A percentile compares a stretch with the other conserved stretches of the same genome.
phyloP scores from a whole-genome alignment of 495 filamentous ascomycete genomes.

The Antarctomyces pellizariae region DNA sequence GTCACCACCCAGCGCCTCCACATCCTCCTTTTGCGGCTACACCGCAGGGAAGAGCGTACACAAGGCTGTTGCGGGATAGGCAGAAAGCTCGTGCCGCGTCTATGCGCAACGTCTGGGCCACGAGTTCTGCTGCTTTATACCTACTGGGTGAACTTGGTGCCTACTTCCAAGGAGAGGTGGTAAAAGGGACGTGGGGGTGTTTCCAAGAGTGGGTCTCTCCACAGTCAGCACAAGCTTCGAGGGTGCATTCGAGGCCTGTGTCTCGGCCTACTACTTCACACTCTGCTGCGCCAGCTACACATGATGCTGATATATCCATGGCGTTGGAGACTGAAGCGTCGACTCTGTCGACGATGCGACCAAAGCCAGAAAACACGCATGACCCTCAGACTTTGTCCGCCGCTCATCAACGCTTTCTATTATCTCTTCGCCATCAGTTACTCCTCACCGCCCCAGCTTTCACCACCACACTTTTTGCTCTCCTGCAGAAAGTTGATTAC shows the following conservation, averaged over 20 bases:
- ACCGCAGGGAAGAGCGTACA: constrained; percentile 26
- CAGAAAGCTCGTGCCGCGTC: constrained; percentile 30
- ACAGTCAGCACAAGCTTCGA: too few relatives aligned
- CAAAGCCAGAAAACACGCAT: constrained; percentile 21
- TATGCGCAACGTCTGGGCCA: constrained; percentile 72
- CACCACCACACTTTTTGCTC: constrained; percentile 40
- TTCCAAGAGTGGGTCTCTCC: constrained; percentile 24
- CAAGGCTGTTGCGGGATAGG: constrained; percentile 30
- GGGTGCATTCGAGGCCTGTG: too few relatives aligned
- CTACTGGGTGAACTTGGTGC: constrained; percentile 65
- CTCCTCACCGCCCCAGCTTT: constrained; percentile 49
- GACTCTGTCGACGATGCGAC: constrained; percentile 6
- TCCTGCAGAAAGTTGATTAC: constrained; percentile 50
- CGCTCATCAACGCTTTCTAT: constrained; percentile 55
- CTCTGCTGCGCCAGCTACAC: constrained; percentile 1
- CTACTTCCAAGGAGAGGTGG: constrained; percentile 78
- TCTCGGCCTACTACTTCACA: constrained; percentile 3
- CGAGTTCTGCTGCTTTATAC: constrained; percentile 58
- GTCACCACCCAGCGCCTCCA: constrained; percentile 47
- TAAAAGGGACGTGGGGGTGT: constrained; percentile 54
- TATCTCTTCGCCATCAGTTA: constrained; percentile 36
- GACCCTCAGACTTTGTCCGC: constrained; percentile 69
- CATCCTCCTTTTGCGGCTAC: constrained; percentile 37
- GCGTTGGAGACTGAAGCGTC: constrained; percentile 5
- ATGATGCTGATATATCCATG: too few relatives aligned